Conservation (phyloP, 768 basidiomycete genomes). For the Amanita rubescens region DNA sequence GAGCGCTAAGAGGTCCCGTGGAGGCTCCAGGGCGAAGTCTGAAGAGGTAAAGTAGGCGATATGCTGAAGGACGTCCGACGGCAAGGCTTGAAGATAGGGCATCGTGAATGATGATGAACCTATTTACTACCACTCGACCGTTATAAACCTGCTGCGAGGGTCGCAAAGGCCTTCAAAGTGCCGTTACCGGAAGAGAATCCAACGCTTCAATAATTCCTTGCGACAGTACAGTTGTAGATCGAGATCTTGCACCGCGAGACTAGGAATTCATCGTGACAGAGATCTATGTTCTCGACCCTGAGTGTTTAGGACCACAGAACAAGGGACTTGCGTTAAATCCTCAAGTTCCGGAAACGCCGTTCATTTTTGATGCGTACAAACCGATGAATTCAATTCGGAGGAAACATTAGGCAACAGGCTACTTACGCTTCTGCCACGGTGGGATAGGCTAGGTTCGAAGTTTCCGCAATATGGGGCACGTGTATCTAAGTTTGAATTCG, state of each 20-base stretch:
- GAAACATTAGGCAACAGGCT: not conserved
- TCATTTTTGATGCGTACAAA: not conserved
- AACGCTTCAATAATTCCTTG: not conserved
- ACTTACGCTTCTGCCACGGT: not conserved
- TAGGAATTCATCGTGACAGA: not conserved
- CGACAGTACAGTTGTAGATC: not conserved
- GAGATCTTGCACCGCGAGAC: not conserved
- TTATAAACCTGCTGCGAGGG: constrained; percentile 1
- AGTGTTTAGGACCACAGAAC: not conserved
- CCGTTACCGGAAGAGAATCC: not conserved
- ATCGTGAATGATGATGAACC: constrained; percentile 28
- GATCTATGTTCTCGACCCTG: constrained; percentile 1
- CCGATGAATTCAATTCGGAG: not conserved
- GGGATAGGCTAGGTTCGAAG: not conserved
- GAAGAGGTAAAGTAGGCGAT: constrained; percentile 43
- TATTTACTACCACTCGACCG: not conserved
- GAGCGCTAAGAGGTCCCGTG: constrained; percentile 34
- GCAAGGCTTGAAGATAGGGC: constrained; percentile 40
- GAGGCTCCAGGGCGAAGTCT: constrained; percentile 29
- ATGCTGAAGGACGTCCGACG: constrained; percentile 49
- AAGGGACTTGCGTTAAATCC: not conserved
- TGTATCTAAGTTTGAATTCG: not conserved
- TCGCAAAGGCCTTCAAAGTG: not conserved
- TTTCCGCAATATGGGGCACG: not conserved
- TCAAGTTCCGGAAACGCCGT: constrained; percentile 2